Conservation (phyloP, 2,329 filamentous ascomycete species). For the Neofusicoccum cordaticola region DNA sequence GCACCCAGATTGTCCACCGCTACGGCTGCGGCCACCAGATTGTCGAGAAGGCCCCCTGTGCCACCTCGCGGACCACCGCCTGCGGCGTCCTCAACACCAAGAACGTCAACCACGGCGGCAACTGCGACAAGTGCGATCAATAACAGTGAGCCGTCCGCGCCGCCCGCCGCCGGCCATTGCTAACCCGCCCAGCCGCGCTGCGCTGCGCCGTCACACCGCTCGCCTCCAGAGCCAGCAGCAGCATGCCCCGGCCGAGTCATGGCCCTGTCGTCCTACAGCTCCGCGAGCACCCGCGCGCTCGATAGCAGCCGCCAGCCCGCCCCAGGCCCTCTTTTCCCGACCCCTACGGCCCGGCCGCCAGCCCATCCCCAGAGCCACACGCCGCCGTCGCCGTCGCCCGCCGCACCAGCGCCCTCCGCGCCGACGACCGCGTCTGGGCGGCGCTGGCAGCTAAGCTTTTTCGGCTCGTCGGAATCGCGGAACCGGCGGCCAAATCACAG, state of each 20-base stretch:
- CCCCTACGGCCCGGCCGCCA: neutral
- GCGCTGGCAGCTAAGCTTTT: slow-evolving; percentile 4
- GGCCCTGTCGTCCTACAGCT: neutral
- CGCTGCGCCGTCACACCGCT: slow-evolving; percentile 5
- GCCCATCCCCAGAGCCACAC: neutral
- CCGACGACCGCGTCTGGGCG: neutral
- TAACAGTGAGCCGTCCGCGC: slow-evolving; percentile 23
- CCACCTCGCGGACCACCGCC: slow-evolving; percentile 40
- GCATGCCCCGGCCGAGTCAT: slow-evolving; percentile 3
- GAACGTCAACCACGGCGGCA: slow-evolving; percentile 43
- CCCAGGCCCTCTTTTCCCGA: neutral
- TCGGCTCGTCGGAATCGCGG: slow-evolving; percentile 2
- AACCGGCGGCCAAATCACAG: slow-evolving; percentile 8
- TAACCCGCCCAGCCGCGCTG: neutral
- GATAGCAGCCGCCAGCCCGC: too few relatives aligned
- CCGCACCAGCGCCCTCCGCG: neutral
- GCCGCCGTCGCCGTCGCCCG: neutral
- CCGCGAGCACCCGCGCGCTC: slow-evolving; percentile 1
- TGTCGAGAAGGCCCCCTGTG: slow-evolving; percentile 44
- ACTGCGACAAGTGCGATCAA: slow-evolving; percentile 46
- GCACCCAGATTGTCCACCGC: slow-evolving; percentile 46
- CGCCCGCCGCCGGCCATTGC: neutral
- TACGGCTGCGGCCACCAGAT: slow-evolving; percentile 48
- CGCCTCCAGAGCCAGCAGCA: neutral
- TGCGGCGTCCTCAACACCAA: slow-evolving; percentile 43